These are phyloP conservation scores for Coemansia sp. DNA, from an alignment of 192 early-diverging fungal species.

Conservation along the genomic window DNA sequence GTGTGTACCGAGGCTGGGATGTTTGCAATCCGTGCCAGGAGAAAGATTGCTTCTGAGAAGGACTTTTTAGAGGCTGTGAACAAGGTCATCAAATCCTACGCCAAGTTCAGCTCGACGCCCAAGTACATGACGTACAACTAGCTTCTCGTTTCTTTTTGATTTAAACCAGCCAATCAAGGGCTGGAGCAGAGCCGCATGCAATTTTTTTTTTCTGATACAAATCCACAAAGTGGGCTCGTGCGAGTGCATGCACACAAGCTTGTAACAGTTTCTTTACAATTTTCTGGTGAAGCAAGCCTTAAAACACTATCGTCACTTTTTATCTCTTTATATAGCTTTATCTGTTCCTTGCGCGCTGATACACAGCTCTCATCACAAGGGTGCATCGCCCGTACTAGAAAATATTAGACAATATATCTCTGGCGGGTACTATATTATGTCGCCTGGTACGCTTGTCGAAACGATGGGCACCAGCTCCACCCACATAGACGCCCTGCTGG, in stretches of 20 bases:
- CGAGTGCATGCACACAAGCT: too few relatives aligned
- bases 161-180: slow-evolving; percentile 3
- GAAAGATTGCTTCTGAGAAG: slow-evolving; percentile 99
- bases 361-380: neutral
- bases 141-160: slow-evolving; percentile 1
- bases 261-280: neutral
- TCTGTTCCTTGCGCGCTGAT: neutral
- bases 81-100: slow-evolving; percentile 99
- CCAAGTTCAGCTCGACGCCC: slow-evolving; percentile 97
- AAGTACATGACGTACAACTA: slow-evolving; percentile 87
- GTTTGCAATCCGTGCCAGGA: slow-evolving; percentile 97
- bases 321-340: neutral
- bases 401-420: neutral
- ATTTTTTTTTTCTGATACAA: slow-evolving; percentile 7
- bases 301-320: neutral
- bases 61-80: slow-evolving; percentile 99
- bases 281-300: neutral
- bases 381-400: neutral
- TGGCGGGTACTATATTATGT: slow-evolving; percentile 13
- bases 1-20: slow-evolving; percentile 99
- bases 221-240: too few relatives aligned
- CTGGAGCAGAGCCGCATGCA: neutral
- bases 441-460: slow-evolving; percentile 15
- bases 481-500: slow-evolving; percentile 47
- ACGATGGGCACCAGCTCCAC: slow-evolving; percentile 7